Conservation (phyloP, 352 stramenopile species). For the Phytophthora boehmeriae region DNA sequence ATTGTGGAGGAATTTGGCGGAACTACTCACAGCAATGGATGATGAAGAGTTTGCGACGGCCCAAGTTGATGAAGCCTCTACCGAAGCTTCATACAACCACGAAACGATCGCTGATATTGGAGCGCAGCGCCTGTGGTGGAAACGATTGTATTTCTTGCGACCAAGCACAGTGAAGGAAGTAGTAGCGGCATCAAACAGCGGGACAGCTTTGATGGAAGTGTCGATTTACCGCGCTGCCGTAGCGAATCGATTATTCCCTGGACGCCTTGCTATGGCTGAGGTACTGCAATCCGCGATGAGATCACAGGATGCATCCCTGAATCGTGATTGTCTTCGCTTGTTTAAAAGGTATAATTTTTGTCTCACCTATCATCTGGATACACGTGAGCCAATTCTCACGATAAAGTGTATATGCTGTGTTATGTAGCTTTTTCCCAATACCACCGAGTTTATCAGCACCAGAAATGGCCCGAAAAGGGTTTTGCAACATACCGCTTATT, state of each 20-base stretch:
- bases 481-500: constrained; percentile 35
- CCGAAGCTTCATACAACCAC: constrained; percentile 7
- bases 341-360: constrained; percentile 47
- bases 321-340: constrained; percentile 41
- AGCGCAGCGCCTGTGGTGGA: constrained; percentile 57
- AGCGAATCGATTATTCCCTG: constrained; percentile 45
- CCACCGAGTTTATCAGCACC: neutral
- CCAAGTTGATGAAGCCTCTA: constrained; percentile 19
- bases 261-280: constrained; percentile 25
- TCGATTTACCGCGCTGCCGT: constrained; percentile 55
- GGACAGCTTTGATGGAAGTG: constrained; percentile 38
- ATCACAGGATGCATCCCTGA: constrained; percentile 18
- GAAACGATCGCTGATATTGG: constrained; percentile 40
- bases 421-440: constrained; percentile 37
- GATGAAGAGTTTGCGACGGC: constrained; percentile 45
- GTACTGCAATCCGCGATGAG: constrained; percentile 33
- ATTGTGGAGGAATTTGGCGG: constrained; percentile 63
- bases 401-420: neutral
- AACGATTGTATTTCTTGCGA: constrained; percentile 58
- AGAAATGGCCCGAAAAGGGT: constrained; percentile 5
- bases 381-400: too few relatives aligned
- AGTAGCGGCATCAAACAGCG: constrained; percentile 22
- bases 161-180: constrained; percentile 40
- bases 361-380: too few relatives aligned
- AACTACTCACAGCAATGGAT: constrained; percentile 53